Conservation (phyloP, 1,284 basidiomycete species). For the Wallemia ichthyophaga region DNA sequence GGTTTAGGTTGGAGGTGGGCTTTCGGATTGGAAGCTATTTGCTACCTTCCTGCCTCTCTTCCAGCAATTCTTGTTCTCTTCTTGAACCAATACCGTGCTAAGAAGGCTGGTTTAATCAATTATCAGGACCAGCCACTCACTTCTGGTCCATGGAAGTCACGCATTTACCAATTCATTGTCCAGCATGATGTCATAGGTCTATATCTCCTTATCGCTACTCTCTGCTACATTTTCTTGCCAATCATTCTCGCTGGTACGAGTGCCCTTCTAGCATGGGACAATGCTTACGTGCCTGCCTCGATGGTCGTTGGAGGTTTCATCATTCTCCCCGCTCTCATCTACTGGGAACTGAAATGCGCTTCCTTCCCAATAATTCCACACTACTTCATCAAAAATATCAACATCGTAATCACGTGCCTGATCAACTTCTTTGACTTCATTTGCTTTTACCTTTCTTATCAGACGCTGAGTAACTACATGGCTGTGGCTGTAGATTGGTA, state of each 20-base stretch:
- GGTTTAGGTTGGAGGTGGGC: background rate
- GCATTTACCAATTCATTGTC: constrained; percentile 4
- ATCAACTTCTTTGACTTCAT: constrained; percentile 15
- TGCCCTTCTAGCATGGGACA: background rate
- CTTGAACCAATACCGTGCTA: constrained; percentile 37
- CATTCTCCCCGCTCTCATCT: constrained; percentile 17
- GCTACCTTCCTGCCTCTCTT: background rate
- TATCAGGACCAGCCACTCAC: constrained; percentile 28
- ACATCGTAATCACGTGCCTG: constrained; percentile 13
- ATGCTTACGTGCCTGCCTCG: constrained; percentile 6
- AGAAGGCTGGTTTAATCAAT: constrained; percentile 21
- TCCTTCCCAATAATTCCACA: constrained; percentile 19
- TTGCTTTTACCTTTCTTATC: constrained; percentile 15
- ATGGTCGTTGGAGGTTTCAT: constrained; percentile 18
- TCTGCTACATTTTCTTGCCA: background rate
- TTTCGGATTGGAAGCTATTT: background rate
- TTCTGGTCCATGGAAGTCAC: constrained; percentile 29
- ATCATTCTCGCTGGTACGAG: background rate
- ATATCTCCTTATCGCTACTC: constrained; percentile 1
- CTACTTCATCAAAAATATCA: constrained; percentile 13
- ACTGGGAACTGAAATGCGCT: constrained; percentile 19
- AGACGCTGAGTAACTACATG: constrained; percentile 7
- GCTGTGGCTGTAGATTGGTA: background rate
- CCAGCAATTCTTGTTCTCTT: constrained; percentile 18
- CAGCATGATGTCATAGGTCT: constrained; percentile 11